phyloP scores from a whole-genome alignment of 2,329 filamentous ascomycete genomes.

The Fusarium transvaalense region DNA sequence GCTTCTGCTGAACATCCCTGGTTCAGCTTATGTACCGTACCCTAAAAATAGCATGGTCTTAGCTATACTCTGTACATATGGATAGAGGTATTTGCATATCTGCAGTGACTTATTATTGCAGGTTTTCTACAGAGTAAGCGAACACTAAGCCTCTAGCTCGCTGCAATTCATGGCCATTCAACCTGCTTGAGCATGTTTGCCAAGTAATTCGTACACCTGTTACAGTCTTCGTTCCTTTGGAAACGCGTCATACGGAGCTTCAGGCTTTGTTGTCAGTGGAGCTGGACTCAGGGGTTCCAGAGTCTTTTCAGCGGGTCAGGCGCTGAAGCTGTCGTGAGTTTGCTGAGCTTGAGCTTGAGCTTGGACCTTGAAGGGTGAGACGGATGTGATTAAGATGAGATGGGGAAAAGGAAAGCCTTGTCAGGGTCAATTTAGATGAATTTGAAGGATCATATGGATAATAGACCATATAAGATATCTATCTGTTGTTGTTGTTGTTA shows the following conservation, averaged over 20 bases:
- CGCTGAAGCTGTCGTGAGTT: conserved; percentile 30
- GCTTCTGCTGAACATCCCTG: background rate
- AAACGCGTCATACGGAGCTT: conserved; percentile 6
- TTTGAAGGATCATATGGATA: too few species aligned
- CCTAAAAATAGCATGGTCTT: conserved; percentile 8
- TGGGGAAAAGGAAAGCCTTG: background rate
- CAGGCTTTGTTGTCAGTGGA: conserved; percentile 27
- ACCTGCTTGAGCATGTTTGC: background rate
- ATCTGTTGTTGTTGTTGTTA: background rate
- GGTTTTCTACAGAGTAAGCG: background rate
- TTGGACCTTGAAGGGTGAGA: conserved; percentile 2
- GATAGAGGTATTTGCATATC: background rate
- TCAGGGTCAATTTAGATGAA: background rate
- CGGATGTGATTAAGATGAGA: conserved; percentile 9
- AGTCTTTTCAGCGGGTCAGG: conserved; percentile 17
- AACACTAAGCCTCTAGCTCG: background rate
- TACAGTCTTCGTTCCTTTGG: conserved; percentile 5
- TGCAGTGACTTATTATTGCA: background rate
- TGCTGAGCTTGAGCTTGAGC: conserved; percentile 9
- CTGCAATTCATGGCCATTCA: background rate
- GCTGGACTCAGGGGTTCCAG: conserved; percentile 4
- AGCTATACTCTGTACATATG: too few species aligned
- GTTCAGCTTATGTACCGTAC: background rate
- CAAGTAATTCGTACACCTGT: background rate
- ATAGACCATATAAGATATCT: background rate